Evolutionary conservation across 306 rosid genomes (phyloP).

Genomic region (Inga oerstediana): DNA sequence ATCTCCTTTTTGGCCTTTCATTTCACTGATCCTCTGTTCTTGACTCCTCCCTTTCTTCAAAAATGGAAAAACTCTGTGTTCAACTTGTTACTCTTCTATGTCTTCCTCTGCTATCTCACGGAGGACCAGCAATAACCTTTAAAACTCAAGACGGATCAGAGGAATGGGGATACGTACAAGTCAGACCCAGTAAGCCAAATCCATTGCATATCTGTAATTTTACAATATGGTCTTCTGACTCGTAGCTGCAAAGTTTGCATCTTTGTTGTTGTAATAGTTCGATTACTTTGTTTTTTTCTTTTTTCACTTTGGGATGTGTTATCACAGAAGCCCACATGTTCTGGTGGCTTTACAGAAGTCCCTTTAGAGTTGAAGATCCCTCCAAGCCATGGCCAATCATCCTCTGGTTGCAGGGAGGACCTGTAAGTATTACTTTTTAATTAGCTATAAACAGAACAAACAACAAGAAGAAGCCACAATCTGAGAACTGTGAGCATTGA

Average conservation of each 20-base stretch:
- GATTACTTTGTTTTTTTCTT: neutral
- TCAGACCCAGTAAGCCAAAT: slow-evolving; percentile 77
- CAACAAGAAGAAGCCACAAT: neutral
- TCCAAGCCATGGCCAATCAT: slow-evolving; percentile 91
- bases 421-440: slow-evolving; percentile 51
- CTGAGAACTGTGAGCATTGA: neutral
- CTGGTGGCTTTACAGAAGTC: slow-evolving; percentile 96
- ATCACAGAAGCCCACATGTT: slow-evolving; percentile 90
- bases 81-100: slow-evolving; percentile 36
- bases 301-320: slow-evolving; percentile 11
- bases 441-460: neutral
- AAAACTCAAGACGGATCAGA: slow-evolving; percentile 49
- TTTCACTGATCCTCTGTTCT: neutral
- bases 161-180: slow-evolving; percentile 81
- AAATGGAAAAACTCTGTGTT: slow-evolving; percentile 47
- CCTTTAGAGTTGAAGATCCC: slow-evolving; percentile 74
- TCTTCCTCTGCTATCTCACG: slow-evolving; percentile 36
- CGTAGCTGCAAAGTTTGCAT: neutral
- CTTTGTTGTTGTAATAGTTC: neutral
- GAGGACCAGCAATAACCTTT: slow-evolving; percentile 27
- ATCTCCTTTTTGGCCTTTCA: neutral
- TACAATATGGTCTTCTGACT: neutral
- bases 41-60: slow-evolving; percentile 11
- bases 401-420: slow-evolving; percentile 99
- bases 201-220: neutral